phyloP scores from a whole-genome alignment of 176 grass and related monocot species.

The Carex myosuroides region DNA sequence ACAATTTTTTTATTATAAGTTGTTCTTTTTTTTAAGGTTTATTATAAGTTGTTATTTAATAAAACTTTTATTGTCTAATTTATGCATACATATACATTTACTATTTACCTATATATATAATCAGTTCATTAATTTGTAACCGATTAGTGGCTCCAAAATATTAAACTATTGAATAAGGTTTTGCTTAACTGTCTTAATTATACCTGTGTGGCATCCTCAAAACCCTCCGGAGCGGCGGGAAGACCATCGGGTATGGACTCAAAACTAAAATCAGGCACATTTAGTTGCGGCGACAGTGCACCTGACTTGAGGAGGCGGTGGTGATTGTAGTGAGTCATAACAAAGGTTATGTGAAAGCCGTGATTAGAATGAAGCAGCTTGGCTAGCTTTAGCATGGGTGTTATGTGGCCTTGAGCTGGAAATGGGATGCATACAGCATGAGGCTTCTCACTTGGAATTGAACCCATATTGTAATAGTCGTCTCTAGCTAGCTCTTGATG shows the following conservation, averaged over 20 bases:
- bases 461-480: constrained; percentile 2
- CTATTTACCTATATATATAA: background rate
- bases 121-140: background rate
- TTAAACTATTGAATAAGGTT: background rate
- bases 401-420: constrained; percentile 65
- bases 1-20: no score
- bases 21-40: no score
- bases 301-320: constrained; percentile 44
- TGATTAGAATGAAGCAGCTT: constrained; percentile 49
- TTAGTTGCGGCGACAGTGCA: constrained; percentile 16
- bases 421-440: constrained; percentile 57
- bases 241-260: constrained; percentile 61
- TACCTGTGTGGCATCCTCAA: constrained; percentile 45
- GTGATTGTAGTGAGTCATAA: constrained; percentile 68
- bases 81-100: background rate
- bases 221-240: background rate
- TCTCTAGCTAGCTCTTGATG: background rate
- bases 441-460: background rate
- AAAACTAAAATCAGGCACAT: constrained; percentile 45
- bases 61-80: background rate
- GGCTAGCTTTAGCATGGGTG: constrained; percentile 61
- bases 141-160: background rate
- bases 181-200: background rate
- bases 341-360: constrained; percentile 57
- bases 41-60: background rate